Conservation (phyloP, 116 monocot genomes). For the Cymodocea nodosa region DNA sequence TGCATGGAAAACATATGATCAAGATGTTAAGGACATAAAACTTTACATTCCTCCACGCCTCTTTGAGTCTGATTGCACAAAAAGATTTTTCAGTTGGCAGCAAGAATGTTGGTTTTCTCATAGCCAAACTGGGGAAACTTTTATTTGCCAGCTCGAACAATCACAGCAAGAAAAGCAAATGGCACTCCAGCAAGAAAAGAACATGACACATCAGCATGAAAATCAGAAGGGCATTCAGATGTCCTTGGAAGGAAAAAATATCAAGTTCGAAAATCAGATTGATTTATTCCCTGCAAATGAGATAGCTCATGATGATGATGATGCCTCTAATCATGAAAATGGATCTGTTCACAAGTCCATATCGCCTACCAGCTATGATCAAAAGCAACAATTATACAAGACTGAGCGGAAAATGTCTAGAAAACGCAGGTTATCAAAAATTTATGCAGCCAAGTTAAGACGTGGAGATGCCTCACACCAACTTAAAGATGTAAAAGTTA, state of each 20-base stretch:
- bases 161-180: not conserved
- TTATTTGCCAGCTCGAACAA: not conserved
- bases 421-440: slow-evolving; percentile 9
- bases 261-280: slow-evolving; percentile 8
- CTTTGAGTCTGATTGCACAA: slow-evolving; percentile 11
- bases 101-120: slow-evolving; percentile 5
- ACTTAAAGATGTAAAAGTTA: not conserved
- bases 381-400: slow-evolving; percentile 3
- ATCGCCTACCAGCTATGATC: not conserved
- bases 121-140: not conserved
- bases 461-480: slow-evolving; percentile 4
- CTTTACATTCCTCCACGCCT: slow-evolving; percentile 10
- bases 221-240: not conserved
- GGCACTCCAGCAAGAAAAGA: not conserved
- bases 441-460: slow-evolving; percentile 5
- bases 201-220: not conserved
- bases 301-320: not conserved
- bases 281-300: not conserved
- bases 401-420: slow-evolving; percentile 4
- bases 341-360: not conserved
- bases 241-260: not conserved
- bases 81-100: slow-evolving; percentile 18
- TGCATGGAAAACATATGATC: slow-evolving; percentile 28
- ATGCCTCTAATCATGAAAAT: slow-evolving; percentile 1
- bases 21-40: not conserved